Evolutionary conservation across 1,284 basidiomycete genomes (phyloP).

Genomic region (Exsudoporus floridanus): DNA sequence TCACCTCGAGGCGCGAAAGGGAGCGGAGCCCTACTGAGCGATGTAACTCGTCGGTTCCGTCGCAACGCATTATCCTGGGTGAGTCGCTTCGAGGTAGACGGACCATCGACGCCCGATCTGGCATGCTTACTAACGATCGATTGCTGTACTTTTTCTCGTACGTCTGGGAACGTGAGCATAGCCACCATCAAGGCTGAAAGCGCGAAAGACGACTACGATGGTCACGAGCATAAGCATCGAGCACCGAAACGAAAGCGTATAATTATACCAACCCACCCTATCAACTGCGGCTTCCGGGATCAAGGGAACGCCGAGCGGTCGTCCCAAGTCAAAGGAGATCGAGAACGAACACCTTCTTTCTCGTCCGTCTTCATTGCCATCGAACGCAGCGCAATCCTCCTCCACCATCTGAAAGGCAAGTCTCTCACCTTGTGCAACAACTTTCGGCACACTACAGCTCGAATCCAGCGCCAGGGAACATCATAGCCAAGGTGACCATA

Average conservation of each 20-base stretch:
- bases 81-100: constrained; percentile 23
- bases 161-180: constrained; percentile 30
- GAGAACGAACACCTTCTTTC: too few relatives aligned
- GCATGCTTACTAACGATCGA: too few relatives aligned
- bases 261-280: constrained; percentile 9
- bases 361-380: too few relatives aligned
- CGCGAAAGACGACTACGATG: constrained; percentile 20
- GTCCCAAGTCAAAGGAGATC: too few relatives aligned
- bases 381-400: too few relatives aligned
- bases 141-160: constrained; percentile 19
- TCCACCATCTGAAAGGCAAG: too few relatives aligned
- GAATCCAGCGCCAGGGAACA: too few relatives aligned
- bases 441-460: too few relatives aligned
- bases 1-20: neutral
- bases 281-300: constrained; percentile 13
- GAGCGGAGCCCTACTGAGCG: constrained; percentile 14
- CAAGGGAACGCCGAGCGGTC: too few relatives aligned
- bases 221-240: neutral
- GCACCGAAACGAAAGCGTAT: too few relatives aligned
- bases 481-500: neutral
- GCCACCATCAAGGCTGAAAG: constrained; percentile 27
- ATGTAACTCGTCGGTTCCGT: constrained; percentile 19
- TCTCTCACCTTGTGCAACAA: too few relatives aligned
- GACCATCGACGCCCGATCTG: constrained; percentile 14
- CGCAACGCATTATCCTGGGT: constrained; percentile 16